These are phyloP conservation scores for Curvularia lunata DNA, from an alignment of 2,329 filamentous ascomycete genomes.

Conservation along the genomic window DNA sequence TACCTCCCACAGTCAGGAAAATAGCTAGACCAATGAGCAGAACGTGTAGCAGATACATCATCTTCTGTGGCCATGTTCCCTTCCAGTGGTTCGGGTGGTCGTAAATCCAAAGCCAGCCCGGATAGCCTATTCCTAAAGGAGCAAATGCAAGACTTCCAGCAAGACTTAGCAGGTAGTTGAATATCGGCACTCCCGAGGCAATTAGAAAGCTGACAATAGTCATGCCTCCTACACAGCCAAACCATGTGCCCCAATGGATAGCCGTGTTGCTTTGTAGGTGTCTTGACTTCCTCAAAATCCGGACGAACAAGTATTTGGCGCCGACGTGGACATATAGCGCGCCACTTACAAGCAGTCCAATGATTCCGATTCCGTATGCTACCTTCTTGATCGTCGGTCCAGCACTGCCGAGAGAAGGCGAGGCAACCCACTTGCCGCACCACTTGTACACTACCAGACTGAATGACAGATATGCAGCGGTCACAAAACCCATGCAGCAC, in stretches of 20 bases:
- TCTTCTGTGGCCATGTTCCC: constrained; percentile 45
- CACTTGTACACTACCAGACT: constrained; percentile 66
- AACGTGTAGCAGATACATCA: constrained; percentile 51
- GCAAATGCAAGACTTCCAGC: constrained; percentile 60
- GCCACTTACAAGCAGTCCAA: constrained; percentile 60
- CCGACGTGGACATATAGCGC: constrained; percentile 58
- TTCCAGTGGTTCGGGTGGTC: constrained; percentile 54
- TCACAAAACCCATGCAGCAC: constrained; percentile 65
- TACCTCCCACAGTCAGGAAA: constrained; percentile 58
- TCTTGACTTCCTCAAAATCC: constrained; percentile 58
- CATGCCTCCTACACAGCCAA: constrained; percentile 54
- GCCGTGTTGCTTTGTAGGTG: constrained; percentile 61
- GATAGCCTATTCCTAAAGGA: constrained; percentile 57
- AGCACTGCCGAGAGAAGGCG: constrained; percentile 66
- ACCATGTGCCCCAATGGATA: constrained; percentile 65
- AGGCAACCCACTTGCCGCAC: constrained; percentile 68
- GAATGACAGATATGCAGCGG: constrained; percentile 64
- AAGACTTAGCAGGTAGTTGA: constrained; percentile 59
- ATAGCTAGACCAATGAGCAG: constrained; percentile 54
- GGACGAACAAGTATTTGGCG: constrained; percentile 64
- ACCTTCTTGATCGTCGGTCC: constrained; percentile 66
- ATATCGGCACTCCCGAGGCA: constrained; percentile 62
- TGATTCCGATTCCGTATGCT: constrained; percentile 64
- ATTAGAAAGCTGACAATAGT: constrained; percentile 57
- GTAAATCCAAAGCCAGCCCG: constrained; percentile 60